These are phyloP conservation scores for Stephanocyclus meneghinianus DNA, from an alignment of 352 stramenopile species.

Conservation along the genomic window DNA sequence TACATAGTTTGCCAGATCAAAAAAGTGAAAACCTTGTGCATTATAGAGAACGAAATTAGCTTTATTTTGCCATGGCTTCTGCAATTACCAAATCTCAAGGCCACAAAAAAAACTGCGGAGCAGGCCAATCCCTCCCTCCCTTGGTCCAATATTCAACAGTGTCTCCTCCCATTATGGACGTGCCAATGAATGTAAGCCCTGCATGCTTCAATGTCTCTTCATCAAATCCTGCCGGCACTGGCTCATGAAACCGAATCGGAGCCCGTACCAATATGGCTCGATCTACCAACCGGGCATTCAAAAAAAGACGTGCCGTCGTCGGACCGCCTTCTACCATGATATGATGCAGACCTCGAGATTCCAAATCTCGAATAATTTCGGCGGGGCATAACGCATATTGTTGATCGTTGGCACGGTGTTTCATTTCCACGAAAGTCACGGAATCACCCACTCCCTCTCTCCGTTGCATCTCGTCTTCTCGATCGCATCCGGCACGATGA, in stretches of 20 bases:
- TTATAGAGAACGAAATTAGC: too few species aligned
- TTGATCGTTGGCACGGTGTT: conserved; percentile 5
- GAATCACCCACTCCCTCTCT: conserved; percentile 6
- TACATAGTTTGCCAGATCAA: too few species aligned
- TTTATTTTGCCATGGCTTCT: background rate
- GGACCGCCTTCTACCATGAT: conserved; percentile 81
- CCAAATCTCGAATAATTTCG: conserved; percentile 60
- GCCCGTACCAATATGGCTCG: conserved; percentile 71
- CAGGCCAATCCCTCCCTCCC: conserved; percentile 61
- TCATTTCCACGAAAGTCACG: conserved; percentile 43
- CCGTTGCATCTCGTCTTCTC: background rate
- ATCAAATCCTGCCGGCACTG: conserved; percentile 57
- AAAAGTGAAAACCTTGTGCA: too few species aligned
- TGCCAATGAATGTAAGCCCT: conserved; percentile 62
- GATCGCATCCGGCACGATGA: conserved; percentile 13
- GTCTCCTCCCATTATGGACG: conserved; percentile 44
- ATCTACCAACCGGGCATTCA: conserved; percentile 66
- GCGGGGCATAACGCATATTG: conserved; percentile 36
- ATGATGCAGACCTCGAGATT: conserved; percentile 54
- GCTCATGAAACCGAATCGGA: conserved; percentile 59
- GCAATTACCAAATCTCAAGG: conserved; percentile 32
- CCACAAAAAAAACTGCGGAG: conserved; percentile 50
- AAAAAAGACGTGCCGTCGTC: conserved; percentile 63
- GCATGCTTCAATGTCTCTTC: conserved; percentile 49
- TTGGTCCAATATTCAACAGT: conserved; percentile 73